A percentile compares a stretch with the other conserved stretches of the same genome.
phyloP scores from a whole-genome alignment of 2,329 filamentous ascomycete species.

The Rhynchosporium agropyri region DNA sequence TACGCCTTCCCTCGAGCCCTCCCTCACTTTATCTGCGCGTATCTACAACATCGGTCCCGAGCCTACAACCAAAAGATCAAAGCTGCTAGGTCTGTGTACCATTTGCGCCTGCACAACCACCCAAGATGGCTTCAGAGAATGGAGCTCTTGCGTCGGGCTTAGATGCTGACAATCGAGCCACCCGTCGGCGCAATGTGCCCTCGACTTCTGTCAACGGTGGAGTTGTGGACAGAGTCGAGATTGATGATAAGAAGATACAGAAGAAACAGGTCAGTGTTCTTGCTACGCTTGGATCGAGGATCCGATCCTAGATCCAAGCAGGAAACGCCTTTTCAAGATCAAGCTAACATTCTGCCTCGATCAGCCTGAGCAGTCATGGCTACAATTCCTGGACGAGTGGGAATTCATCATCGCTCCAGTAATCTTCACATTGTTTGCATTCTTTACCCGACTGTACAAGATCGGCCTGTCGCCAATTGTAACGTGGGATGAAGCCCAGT shows the following conservation, averaged over 20 bases:
- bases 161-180: constrained; percentile 55
- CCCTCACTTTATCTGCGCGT: constrained; percentile 13
- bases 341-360: constrained; percentile 33
- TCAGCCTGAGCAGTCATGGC: constrained; percentile 56
- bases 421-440: constrained; percentile 62
- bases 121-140: constrained; percentile 48
- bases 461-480: constrained; percentile 73
- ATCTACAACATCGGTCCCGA: constrained; percentile 1
- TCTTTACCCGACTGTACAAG: constrained; percentile 70
- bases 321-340: not conserved
- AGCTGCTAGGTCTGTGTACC: constrained; percentile 1
- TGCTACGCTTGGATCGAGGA: not conserved
- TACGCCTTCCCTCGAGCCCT: constrained; percentile 20
- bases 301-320: not conserved
- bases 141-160: constrained; percentile 62
- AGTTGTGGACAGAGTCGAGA: constrained; percentile 45
- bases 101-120: constrained; percentile 9
- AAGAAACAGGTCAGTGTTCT: constrained; percentile 53
- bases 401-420: constrained; percentile 63
- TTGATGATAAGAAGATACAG: constrained; percentile 63
- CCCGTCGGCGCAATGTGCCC: constrained; percentile 58
- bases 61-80: not conserved
- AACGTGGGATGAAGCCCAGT: constrained; percentile 78
- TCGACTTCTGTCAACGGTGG: constrained; percentile 45
- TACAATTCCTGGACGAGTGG: constrained; percentile 66